Percentiles rank a stretch among this genome's conserved stretches.
Conservation (phyloP, 805 yeast genomes). For the Starmerella gropengiesseri region DNA sequence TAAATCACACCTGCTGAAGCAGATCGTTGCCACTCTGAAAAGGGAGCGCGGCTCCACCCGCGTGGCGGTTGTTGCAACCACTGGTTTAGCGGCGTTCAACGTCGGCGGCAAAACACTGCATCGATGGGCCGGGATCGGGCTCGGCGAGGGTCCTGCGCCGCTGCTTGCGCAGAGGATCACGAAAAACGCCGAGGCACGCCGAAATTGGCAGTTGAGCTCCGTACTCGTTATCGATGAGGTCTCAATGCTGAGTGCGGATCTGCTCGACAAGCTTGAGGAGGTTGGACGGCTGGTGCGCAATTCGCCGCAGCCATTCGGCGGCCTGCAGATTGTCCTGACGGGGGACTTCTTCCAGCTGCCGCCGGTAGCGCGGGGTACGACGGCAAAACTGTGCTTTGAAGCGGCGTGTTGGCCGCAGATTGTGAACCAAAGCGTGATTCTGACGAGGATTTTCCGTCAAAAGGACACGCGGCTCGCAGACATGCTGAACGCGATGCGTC, state of each 20-base stretch:
- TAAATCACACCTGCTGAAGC: constrained; percentile 67
- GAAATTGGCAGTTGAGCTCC: constrained; percentile 55
- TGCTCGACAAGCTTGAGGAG: constrained; percentile 60
- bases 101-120: constrained; percentile 85
- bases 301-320: constrained; percentile 68
- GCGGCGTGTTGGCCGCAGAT: constrained; percentile 57
- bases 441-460: constrained; percentile 79
- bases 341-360: constrained; percentile 96
- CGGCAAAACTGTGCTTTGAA: constrained; percentile 56
- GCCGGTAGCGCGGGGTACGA: constrained; percentile 44
- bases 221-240: constrained; percentile 84
- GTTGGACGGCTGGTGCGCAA: constrained; percentile 52
- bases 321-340: constrained; percentile 74
- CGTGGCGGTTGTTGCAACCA: constrained; percentile 86
- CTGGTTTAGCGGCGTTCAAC: constrained; percentile 88
- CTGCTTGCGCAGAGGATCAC: constrained; percentile 8
- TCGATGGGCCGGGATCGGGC: constrained; percentile 71
- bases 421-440: constrained; percentile 50
- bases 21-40: constrained; percentile 45
- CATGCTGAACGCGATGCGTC: constrained; percentile 71
- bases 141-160: constrained; percentile 44
- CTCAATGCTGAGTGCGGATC: constrained; percentile 77
- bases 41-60: constrained; percentile 30
- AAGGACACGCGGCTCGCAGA: constrained; percentile 59
- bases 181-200: constrained; percentile 28